Evolutionary conservation across 352 stramenopile genomes (phyloP).

Genomic region (Stramenopiles sp.): DNA sequence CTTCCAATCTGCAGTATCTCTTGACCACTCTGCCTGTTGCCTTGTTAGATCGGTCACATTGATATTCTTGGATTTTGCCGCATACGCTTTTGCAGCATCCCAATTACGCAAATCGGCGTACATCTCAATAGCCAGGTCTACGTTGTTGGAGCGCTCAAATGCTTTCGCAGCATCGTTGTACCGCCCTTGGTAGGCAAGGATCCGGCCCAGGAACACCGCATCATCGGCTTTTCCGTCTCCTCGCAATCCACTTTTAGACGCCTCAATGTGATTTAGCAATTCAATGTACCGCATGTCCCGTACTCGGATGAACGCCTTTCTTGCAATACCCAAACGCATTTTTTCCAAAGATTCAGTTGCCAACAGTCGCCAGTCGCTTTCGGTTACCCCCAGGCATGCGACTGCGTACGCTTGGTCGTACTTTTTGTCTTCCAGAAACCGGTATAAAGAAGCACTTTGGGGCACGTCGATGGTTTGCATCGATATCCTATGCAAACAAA

Average conservation of each 20-base stretch:
- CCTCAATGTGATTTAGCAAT: constrained; percentile 55
- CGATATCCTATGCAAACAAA: constrained; percentile 54
- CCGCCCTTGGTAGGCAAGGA: constrained; percentile 68
- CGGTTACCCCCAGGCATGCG: constrained; percentile 76
- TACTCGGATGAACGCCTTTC: constrained; percentile 63
- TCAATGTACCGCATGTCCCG: constrained; percentile 71
- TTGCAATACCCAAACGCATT: constrained; percentile 26
- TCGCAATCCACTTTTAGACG: background rate
- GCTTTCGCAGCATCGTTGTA: constrained; percentile 70
- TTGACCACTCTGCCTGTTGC: constrained; percentile 68
- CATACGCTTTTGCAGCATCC: constrained; percentile 76
- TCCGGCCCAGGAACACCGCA: constrained; percentile 54
- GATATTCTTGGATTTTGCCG: constrained; percentile 38
- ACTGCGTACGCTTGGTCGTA: constrained; percentile 62
- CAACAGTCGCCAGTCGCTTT: constrained; percentile 59
- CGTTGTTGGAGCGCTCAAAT: constrained; percentile 46
- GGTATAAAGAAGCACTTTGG: constrained; percentile 56
- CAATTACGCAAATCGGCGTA: constrained; percentile 72
- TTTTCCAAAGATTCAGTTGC: constrained; percentile 49
- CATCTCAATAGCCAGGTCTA: constrained; percentile 70
- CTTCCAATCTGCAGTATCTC: constrained; percentile 71
- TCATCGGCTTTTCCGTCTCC: constrained; percentile 39
- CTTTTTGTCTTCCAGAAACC: constrained; percentile 63
- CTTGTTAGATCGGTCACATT: constrained; percentile 62
- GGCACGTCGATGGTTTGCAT: constrained; percentile 71